These are phyloP conservation scores for Erodium texanum DNA, from an alignment of 441 rosid genomes.

Conservation along the genomic window DNA sequence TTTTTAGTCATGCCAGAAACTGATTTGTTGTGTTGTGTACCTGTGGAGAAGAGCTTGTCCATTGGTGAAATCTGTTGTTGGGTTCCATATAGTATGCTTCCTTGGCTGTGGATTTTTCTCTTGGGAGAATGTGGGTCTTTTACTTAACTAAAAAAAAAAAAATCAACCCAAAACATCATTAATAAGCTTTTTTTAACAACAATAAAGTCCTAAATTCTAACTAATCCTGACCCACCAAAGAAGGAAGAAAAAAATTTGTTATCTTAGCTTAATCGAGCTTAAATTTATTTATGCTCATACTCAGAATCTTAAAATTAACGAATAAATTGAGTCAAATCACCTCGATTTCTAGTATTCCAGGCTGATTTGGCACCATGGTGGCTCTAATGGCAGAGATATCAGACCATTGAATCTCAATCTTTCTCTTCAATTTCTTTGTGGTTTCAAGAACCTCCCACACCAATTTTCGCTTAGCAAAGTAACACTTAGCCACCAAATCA, in stretches of 20 bases:
- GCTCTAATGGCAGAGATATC: conserved; percentile 38
- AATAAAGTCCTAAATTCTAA: too few relatives aligned
- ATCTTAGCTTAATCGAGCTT: too few relatives aligned
- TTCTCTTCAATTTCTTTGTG: conserved; percentile 29
- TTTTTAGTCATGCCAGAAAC: too few relatives aligned
- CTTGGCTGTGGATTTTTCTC: conserved; percentile 52
- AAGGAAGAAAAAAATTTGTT: too few relatives aligned
- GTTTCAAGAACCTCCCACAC: conserved; percentile 44
- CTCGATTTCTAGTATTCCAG: conserved; percentile 39
- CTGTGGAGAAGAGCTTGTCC: conserved; percentile 38
- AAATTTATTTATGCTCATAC: too few relatives aligned
- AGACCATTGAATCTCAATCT: conserved; percentile 50
- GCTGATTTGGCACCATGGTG: conserved; percentile 18
- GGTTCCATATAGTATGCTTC: conserved; percentile 45
- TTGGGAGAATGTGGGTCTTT: conserved; percentile 31
- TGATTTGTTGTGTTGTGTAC: conserved; percentile 17
- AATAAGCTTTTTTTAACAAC: too few relatives aligned
- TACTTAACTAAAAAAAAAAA: conserved; percentile 20
- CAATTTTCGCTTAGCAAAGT: conserved; percentile 38
- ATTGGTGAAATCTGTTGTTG: conserved; percentile 36
- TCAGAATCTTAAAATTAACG: too few relatives aligned
- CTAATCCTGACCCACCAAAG: too few relatives aligned
- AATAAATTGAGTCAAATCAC: conserved; percentile 21
- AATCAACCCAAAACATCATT: background rate
- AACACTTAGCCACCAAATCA: conserved; percentile 48